These are phyloP conservation scores for Boletellus ananas DNA, from an alignment of 768 basidiomycete genomes.

Conservation along the genomic window DNA sequence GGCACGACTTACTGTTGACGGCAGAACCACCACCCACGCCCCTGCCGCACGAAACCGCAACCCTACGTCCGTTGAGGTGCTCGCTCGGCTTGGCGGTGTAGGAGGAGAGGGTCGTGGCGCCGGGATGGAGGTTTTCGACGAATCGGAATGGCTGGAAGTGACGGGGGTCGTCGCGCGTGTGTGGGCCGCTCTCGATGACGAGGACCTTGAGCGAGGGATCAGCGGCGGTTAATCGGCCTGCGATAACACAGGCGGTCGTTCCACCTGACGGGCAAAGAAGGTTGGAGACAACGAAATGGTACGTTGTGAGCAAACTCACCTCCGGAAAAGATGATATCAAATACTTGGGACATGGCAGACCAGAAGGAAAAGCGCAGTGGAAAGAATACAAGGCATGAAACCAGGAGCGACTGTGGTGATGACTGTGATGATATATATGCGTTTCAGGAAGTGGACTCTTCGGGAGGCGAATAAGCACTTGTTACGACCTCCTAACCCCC, in stretches of 20 bases:
- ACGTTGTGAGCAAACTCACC: not conserved
- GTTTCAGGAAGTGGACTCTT: no score
- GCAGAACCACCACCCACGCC: constrained; percentile 26
- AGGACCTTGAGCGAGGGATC: constrained; percentile 28
- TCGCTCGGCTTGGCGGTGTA: constrained; percentile 11
- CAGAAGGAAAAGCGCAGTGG: not conserved
- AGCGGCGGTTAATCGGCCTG: constrained; percentile 24
- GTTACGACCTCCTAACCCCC: no score
- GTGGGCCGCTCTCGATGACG: constrained; percentile 24
- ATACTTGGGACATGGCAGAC: not conserved
- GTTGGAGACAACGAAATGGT: not conserved
- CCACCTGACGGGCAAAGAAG: constrained; percentile 11
- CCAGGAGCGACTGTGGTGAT: no score
- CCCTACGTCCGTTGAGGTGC: constrained; percentile 12
- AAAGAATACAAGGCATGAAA: no score
- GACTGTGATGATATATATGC: no score
- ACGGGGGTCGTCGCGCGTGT: constrained; percentile 14
- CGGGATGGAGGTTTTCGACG: constrained; percentile 12
- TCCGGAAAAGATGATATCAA: constrained; percentile 8
- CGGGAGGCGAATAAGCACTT: no score
- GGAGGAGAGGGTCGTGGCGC: constrained; percentile 17
- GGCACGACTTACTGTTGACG: constrained; percentile 15
- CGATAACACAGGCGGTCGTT: constrained; percentile 27
- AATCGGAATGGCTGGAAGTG: constrained; percentile 24
- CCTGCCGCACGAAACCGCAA: constrained; percentile 15